Evolutionary conservation across 169 alveolate genomes (phyloP).

Genomic region (Eimeria acervulina): DNA sequence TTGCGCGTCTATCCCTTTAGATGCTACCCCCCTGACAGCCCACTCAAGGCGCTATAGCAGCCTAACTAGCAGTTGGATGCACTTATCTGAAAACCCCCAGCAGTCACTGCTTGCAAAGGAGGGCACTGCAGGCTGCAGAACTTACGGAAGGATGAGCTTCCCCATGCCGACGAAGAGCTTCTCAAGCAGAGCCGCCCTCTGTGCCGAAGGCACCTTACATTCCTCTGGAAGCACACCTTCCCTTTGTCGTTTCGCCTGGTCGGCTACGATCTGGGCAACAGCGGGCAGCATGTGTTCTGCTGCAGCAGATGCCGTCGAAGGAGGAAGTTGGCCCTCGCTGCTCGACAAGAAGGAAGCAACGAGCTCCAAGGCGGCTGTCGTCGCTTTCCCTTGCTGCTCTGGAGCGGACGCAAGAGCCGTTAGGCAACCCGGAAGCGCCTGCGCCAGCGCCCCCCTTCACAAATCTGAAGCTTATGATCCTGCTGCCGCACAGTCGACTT

Average conservation of each 20-base stretch:
- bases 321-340: constrained; percentile 50
- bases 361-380: constrained; percentile 52
- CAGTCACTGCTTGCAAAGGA: neutral
- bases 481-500: neutral
- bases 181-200: constrained; percentile 53
- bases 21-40: neutral
- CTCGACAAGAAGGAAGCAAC: constrained; percentile 51
- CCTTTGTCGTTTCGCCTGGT: constrained; percentile 56
- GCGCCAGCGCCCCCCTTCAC: neutral
- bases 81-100: neutral
- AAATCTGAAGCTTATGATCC: neutral
- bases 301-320: constrained; percentile 17
- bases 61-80: neutral
- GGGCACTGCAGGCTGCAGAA: neutral
- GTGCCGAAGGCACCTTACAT: constrained; percentile 34
- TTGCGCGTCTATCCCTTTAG: neutral
- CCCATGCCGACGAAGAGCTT: constrained; percentile 73
- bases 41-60: neutral
- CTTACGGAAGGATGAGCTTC: constrained; percentile 73
- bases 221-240: constrained; percentile 54
- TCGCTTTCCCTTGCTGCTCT: constrained; percentile 47
- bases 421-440: constrained; percentile 65
- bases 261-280: constrained; percentile 57
- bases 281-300: constrained; percentile 68
- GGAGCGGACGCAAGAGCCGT: constrained; percentile 49